Evolutionary conservation across 2,329 filamentous ascomycete species (phyloP), one percentile per base, ranked within the genome.

Genomic region (Metarhizium guizhouense): DNA sequence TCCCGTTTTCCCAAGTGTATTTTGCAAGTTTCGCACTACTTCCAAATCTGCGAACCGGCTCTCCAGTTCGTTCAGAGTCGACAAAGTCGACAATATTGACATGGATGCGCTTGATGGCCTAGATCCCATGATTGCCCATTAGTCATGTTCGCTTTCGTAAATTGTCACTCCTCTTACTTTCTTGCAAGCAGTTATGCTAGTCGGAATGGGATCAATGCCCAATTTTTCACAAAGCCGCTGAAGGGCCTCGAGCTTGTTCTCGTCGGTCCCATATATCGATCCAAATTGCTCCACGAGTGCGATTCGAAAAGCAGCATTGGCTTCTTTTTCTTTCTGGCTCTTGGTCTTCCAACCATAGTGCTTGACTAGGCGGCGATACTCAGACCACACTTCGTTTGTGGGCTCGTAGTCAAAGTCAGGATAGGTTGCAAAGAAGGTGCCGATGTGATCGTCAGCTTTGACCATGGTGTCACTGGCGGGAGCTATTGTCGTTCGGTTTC

Each of bases 401-500:
- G 54, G 34, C 20, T 56, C 29, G 29, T 56, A 52, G 10, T 32
- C 42, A 16, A 56, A 56, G 6, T 43, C 18, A 3, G 13, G 11
- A 14, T 52, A 56, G 4, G n/a, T 4, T 4, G n/a, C 18, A n/a
- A 56, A 56, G 34, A 52, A 53, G 42, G 13, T 18, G 56, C 58
- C 62, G 60, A 67, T 65, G 6, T 14, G 42, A 7, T 50, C 53
- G 30, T 10, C 30, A 5, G 29, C 20, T 20, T n/a, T 51, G 53
- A 38, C 18, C 20, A 54, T 11, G 10, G 36, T 14, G 36, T 40
- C 14, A 14, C 36, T 40, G 36, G 36, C 10, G 25, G 25, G 25
- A 25, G 25, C 25, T 40, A 11, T 40, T 40, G 10, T 40, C 5
- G 36, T 40, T 14, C 36, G 25, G 4, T 25, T 38, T 38, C 14